Evolutionary conservation across 306 rosid species (phyloP), one percentile per base, ranked within the genome.

Genomic region (Fragaria vesca): DNA sequence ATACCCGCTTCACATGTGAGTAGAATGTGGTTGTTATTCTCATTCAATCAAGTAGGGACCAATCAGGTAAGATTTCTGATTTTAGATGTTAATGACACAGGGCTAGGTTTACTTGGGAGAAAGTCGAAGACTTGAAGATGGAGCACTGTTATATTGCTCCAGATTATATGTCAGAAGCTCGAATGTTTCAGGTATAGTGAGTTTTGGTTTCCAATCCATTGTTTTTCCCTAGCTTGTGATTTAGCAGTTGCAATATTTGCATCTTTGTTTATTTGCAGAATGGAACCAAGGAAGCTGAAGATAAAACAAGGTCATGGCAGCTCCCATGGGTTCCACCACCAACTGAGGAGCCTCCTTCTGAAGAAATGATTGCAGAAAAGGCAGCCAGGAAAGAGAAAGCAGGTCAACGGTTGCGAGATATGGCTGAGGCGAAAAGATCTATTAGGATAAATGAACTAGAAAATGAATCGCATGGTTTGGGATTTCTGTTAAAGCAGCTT

Each of bases 321-420:
- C 97, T 93, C 69, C 99, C 97, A 43, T 95, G 99, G 97, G 84
- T 90, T 81, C 97, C 97, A 13, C 99, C 97, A 43, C 99, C 99
- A 28, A 83, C 54, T 60, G 97, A 93, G 89, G 97, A 85, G 84
- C 97, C 90, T 73, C 99, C 99, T 84, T 95, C 97, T 9, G 97
- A 89, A 81, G 99, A 93, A 85, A 96, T 93, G 89, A 83, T 95
- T 79, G 99, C 99, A 50, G 88, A 97, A 91, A 95, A 95, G 94
- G 99, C 96, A 69, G 97, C 99, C 73, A 91, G 90, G 73, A 92
- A 78, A 82, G 97, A 95, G 88, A 95, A 79, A 84, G 97, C 90
- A 80, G 96, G 99, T 79, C 99, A 95, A 85, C 91, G 99, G 55
- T 74, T 95, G 85, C 84, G 97, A 77, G 99, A 95, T 84, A 95